Conservation (phyloP, 2,329 filamentous ascomycete species). For the Shiraia sp. region DNA sequence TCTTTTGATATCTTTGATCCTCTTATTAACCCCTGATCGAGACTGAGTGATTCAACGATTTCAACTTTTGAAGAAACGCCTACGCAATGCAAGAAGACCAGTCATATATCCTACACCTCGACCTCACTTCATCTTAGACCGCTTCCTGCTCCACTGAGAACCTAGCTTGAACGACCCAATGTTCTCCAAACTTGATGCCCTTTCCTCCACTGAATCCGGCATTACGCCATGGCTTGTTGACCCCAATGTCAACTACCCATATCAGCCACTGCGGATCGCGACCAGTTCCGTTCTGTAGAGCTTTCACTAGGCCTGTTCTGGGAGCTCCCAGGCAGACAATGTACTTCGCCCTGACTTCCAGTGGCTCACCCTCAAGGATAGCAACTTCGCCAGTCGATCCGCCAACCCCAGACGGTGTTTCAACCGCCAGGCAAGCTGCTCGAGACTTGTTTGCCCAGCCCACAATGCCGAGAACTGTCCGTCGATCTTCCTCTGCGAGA, state of each 20-base stretch:
- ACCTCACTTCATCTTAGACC: slow-evolving; percentile 7
- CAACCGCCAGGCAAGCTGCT: slow-evolving; percentile 81
- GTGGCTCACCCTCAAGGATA: slow-evolving; percentile 70
- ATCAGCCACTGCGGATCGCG: slow-evolving; percentile 69
- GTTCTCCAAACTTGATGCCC: slow-evolving; percentile 84
- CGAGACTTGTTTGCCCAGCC: slow-evolving; percentile 91
- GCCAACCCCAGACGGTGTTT: slow-evolving; percentile 86
- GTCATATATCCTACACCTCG: neutral
- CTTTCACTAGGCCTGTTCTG: slow-evolving; percentile 80
- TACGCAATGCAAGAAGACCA: slow-evolving; percentile 22
- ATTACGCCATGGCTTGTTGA: slow-evolving; percentile 83
- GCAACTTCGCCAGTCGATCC: slow-evolving; percentile 67
- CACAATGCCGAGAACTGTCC: slow-evolving; percentile 84
- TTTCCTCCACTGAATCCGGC: slow-evolving; percentile 79
- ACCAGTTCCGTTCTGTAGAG: slow-evolving; percentile 65
- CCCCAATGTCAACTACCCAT: slow-evolving; percentile 83
- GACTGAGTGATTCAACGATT: no score
- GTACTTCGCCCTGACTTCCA: slow-evolving; percentile 81
- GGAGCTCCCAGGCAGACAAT: slow-evolving; percentile 87
- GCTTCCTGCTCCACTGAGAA: slow-evolving; percentile 34
- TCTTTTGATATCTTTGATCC: neutral
- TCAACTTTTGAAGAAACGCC: slow-evolving; percentile 21
- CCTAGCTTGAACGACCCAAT: slow-evolving; percentile 78
- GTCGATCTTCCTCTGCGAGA: slow-evolving; percentile 78
- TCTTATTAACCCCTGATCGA: no score